Percentiles rank a stretch among this genome's conserved stretches.
These are phyloP conservation scores for Triadica sebifera DNA, from an alignment of 345 rosid species.

Conservation along the genomic window DNA sequence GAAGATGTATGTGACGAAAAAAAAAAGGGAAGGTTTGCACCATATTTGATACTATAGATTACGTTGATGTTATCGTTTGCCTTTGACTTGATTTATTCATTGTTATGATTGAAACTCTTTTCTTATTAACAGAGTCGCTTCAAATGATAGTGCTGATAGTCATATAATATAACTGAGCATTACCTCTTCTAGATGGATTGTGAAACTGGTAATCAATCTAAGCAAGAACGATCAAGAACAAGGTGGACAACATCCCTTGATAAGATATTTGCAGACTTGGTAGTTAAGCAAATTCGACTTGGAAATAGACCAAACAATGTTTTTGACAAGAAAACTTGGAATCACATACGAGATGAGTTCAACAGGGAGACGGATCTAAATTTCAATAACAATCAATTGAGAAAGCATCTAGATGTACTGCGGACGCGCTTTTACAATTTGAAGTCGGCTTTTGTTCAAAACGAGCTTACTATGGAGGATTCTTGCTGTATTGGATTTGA, in stretches of 20 bases:
- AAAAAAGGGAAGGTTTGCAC: neutral
- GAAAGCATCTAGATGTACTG: constrained; percentile 77
- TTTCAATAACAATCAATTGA: constrained; percentile 72
- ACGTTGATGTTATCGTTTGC: neutral
- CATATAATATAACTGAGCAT: neutral
- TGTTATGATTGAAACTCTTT: neutral
- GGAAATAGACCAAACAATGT: constrained; percentile 68
- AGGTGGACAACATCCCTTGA: constrained; percentile 70
- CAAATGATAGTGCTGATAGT: neutral
- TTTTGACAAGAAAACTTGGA: constrained; percentile 78
- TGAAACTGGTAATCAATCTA: constrained; percentile 44
- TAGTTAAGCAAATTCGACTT: constrained; percentile 64
- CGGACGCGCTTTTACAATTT: constrained; percentile 60
- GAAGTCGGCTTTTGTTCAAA: constrained; percentile 52
- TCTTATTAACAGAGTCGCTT: neutral
- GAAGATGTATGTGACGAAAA: neutral
- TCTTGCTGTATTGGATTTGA: constrained; percentile 64
- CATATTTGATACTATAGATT: neutral
- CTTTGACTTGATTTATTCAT: neutral
- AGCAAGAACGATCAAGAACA: constrained; percentile 64
- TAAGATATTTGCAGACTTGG: constrained; percentile 67
- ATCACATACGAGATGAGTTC: constrained; percentile 58
- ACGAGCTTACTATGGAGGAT: constrained; percentile 55
- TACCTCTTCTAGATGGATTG: constrained; percentile 44
- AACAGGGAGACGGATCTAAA: constrained; percentile 58